Evolutionary conservation across 2,329 filamentous ascomycete species (phyloP), one percentile per base, ranked within the genome.

Genomic region (Clathrospora elynae): DNA sequence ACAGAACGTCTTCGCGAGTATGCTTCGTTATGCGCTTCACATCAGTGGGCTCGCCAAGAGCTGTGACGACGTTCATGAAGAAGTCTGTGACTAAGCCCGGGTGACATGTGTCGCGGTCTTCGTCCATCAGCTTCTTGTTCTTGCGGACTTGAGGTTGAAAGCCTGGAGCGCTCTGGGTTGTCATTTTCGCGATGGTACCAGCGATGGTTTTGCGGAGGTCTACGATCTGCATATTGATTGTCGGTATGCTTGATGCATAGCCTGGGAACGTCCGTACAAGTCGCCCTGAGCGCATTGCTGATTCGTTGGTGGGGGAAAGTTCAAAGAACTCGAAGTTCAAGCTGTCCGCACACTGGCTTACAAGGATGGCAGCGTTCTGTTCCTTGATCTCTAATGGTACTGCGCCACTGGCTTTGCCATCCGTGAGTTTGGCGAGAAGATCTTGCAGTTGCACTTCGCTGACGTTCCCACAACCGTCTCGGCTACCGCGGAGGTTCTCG

Each of bases 1-100:
- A 82, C 7, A 78, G 42, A 1, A 82, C 72, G 10, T 84, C 80
- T 25, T 84, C 79, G 2, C 78, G 74, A 1, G 76, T 78, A 19
- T 76, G 68, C 44, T 84, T 84, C 29, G 49, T 64, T n/a, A 83
- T 69, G 0, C 67, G 62, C 0, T 34, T 10, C 2, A 38, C 29
- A 9, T 47, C 35, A 7, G 49, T 40, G 0, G 57, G 41, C 2
- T 49, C 35, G 0, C 77, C 78, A 1, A 74, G 43, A 4, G 72
- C 62, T 1, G 49, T 19, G 9, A 65, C 31, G 3, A 78, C 64
- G 0, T 70, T 69, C 3, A 75, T 65, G 1, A 83, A 59, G 6
- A 79, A 70, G 26, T 82, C 75, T 0, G 78, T 82, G 0, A 84
- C 71, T 9, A 82, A 65, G 2, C 60, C 68, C 0, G 81, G 81